phyloP scores from a whole-genome alignment of 371 early-diverging fungal species.

The Globomyces sp. region DNA sequence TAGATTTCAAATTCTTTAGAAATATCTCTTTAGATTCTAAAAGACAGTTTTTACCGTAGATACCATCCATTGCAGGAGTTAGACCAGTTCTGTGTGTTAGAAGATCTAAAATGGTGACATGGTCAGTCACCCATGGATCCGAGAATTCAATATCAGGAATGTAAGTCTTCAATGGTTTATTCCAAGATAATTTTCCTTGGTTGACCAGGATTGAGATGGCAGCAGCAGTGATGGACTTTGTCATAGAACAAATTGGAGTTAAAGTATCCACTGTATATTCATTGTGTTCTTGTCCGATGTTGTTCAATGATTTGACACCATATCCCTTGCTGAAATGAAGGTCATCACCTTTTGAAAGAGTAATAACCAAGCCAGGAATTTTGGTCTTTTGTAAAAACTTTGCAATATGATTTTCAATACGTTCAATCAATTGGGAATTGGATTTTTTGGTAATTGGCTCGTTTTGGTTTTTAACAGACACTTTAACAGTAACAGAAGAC shows the following conservation, averaged over 20 bases:
- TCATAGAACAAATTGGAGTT: not conserved
- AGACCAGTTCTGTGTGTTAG: not conserved
- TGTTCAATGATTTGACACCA: too few species aligned
- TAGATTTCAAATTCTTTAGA: not conserved
- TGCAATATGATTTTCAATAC: too few species aligned
- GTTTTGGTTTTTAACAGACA: too few species aligned
- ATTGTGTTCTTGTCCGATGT: too few species aligned
- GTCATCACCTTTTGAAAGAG: too few species aligned
- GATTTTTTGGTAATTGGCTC: too few species aligned
- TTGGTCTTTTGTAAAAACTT: too few species aligned
- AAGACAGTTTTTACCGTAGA: not conserved
- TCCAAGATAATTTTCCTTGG: not conserved
- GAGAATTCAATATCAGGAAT: not conserved
- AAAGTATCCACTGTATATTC: not conserved
- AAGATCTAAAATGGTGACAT: not conserved
- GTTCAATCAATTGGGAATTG: too few species aligned
- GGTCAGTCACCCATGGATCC: not conserved
- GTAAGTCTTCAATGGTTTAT: not conserved
- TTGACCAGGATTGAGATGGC: not conserved
- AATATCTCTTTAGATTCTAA: not conserved
- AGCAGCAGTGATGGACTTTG: not conserved
- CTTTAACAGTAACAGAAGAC: too few species aligned
- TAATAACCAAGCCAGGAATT: too few species aligned
- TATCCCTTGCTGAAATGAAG: too few species aligned
- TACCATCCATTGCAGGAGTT: not conserved